Evolutionary conservation across 2,329 filamentous ascomycete species (phyloP), one percentile per base, ranked within the genome.

Genomic region (Exophiala dermatitidis): DNA sequence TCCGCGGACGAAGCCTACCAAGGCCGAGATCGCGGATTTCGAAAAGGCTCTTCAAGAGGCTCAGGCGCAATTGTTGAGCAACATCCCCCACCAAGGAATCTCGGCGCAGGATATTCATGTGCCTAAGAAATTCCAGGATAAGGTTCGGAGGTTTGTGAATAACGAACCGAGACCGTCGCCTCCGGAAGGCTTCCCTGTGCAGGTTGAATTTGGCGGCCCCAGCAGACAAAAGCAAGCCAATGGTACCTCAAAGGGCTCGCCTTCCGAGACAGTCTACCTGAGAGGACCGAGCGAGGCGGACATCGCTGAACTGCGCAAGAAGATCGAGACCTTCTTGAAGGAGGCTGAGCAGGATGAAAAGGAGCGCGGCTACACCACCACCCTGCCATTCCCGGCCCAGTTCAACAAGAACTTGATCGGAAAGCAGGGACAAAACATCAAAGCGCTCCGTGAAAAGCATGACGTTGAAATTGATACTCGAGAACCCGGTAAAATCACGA

Each of bases 351-450:
- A 88, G 68, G 90, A 97, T 57, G 91, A 97, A 71, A 87, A 93
- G 67, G 91, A 97, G 72, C 87, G 91, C 55, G 90, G 88, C 42
- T 94, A 90, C 72, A 90, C 83, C 2, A 75, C 88, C 54, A 82
- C 80, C 29, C 97, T 97, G 62, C 89, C 95, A 59, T 98, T 95
- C 74, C 91, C 91, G 5, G 88, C 95, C 68, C 94, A 95, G 72
- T 94, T 83, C 66, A 90, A 90, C 59, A 95, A 95, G 69, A 86
- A 95, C 67, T 79, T 86, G 28, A 85, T 86, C 57, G 83, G 83
- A 54, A 80, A 79, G 65, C 77, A 77, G 37, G 83, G 83, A 48
- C 81, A 84, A 63, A 85, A 85, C 67, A 84, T 86, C 68, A 83
- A 82, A 66, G 82, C 82, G 63, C 72, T 85, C 43, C 79, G 82